Conservation (phyloP, 1,284 basidiomycete genomes). For the Phlebopus sp. region DNA sequence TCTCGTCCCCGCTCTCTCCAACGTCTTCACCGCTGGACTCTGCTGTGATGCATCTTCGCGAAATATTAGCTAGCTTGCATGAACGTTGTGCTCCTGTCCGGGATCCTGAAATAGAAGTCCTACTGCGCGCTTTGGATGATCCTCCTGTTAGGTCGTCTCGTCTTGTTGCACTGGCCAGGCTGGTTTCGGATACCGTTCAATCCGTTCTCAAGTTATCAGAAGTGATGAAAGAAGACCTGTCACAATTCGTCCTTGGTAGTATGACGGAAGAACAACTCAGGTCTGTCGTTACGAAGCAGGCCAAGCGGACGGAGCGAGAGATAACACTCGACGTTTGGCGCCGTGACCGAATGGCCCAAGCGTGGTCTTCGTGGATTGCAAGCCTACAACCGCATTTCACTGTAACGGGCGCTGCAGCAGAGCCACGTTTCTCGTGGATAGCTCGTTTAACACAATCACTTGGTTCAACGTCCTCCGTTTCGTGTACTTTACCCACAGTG, state of each 20-base stretch:
- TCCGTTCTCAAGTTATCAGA: slow-evolving; percentile 50
- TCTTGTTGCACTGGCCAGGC: slow-evolving; percentile 32
- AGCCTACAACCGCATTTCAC: slow-evolving; percentile 17
- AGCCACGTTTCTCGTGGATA: slow-evolving; percentile 39
- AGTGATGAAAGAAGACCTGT: slow-evolving; percentile 62
- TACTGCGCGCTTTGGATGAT: slow-evolving; percentile 42
- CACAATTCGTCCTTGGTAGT: slow-evolving; percentile 54
- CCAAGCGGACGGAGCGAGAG: slow-evolving; percentile 49
- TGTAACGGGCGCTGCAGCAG: slow-evolving; percentile 13
- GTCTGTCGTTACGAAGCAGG: slow-evolving; percentile 46
- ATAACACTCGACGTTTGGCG: slow-evolving; percentile 53
- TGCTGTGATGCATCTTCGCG: slow-evolving; percentile 47
- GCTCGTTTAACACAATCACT: slow-evolving; percentile 47
- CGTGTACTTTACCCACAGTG: slow-evolving; percentile 39
- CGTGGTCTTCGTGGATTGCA: slow-evolving; percentile 44
- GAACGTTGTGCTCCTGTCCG: slow-evolving; percentile 65
- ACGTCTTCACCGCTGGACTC: slow-evolving; percentile 64
- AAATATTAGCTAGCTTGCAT: slow-evolving; percentile 47
- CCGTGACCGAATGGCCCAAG: slow-evolving; percentile 28
- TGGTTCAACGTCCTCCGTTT: slow-evolving; percentile 42
- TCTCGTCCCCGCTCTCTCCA: slow-evolving; percentile 58
- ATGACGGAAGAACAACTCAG: slow-evolving; percentile 60
- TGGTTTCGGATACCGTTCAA: slow-evolving; percentile 45
- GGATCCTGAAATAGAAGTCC: slow-evolving; percentile 48
- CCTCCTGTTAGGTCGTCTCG: slow-evolving; percentile 20